Evolutionary conservation across 2,329 filamentous ascomycete genomes (phyloP), one percentile per base, ranked within the genome.

Genomic region (Neonectria coccinea): DNA sequence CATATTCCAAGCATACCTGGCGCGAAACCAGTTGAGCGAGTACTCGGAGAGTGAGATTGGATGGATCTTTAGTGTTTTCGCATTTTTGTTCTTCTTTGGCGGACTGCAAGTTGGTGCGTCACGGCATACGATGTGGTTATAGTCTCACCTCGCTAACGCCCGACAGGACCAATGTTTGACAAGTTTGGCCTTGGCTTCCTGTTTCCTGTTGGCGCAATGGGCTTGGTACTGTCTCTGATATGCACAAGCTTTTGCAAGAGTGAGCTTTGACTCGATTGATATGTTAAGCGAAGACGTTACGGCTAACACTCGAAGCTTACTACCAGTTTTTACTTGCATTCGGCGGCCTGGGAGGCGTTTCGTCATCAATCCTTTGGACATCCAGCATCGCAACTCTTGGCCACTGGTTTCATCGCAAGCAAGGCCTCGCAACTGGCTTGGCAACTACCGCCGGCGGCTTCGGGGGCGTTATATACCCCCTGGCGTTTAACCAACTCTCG

Each of bases 311-410:
- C 27, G 16, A 59, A 81, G 77, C 86, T 66, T 91, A 90, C 73
- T 92, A 88, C 83, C 90, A 93, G 53, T 92, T 92, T 74, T 85
- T 93, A 75, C 78, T 94, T 33, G 84, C 86, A 9, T 91, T 92
- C 69, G 89, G 89, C 10, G 77, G 93, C 1, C 75, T 92, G 1
- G 87, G 86, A 18, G 91, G 91, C 7, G 68, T 88, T 1, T 89
- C 89, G 1, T 88, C 88, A 1, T 89, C 88, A 1, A 81, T 92
- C 22, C 85, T 93, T 52, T 92, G 92, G 75, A 92, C 90, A 0
- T 89, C 91, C 0, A 85, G 88, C 18, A 80, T 93, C 56, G 85
- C 88, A 3, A 85, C 88, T 10, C 84, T 93, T n/a, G 88, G 88
- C 0, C 91, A 93, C 71, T 93, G 85, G 79, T 93, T 93, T 79